Percentiles rank a stretch among this genome's conserved stretches.
These are phyloP conservation scores for Hypseocharis bilobata DNA, from an alignment of 441 rosid species.

Conservation along the genomic window DNA sequence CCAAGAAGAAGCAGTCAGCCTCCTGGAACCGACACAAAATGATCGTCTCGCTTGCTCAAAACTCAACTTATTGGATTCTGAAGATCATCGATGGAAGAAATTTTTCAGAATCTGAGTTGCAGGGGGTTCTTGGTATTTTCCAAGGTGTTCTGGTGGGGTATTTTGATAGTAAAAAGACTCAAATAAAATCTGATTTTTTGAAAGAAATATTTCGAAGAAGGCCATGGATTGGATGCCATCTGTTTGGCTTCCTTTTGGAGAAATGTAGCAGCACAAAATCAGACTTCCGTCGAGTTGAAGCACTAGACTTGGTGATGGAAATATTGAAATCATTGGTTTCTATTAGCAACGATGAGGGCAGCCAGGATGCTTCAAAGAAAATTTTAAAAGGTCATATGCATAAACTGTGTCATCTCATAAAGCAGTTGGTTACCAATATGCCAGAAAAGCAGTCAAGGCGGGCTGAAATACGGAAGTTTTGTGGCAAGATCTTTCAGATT, in stretches of 20 bases:
- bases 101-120: slow-evolving; percentile 45
- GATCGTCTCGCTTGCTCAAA: slow-evolving; percentile 55
- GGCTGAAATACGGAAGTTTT: slow-evolving; percentile 65
- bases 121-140: slow-evolving; percentile 45
- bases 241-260: slow-evolving; percentile 55
- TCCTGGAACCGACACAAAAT: slow-evolving; percentile 62
- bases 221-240: slow-evolving; percentile 59
- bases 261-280: slow-evolving; percentile 50
- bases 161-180: slow-evolving; percentile 65
- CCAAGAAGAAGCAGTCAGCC: slow-evolving; percentile 67
- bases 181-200: slow-evolving; percentile 60
- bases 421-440: slow-evolving; percentile 49
- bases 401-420: slow-evolving; percentile 43
- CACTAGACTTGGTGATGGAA: slow-evolving; percentile 65
- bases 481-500: slow-evolving; percentile 52
- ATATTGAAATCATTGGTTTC: slow-evolving; percentile 51
- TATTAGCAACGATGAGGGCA: slow-evolving; percentile 29
- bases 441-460: slow-evolving; percentile 64
- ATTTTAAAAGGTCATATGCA: slow-evolving; percentile 40
- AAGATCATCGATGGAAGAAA: slow-evolving; percentile 62
- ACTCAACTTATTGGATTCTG: slow-evolving; percentile 70
- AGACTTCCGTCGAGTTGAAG: slow-evolving; percentile 65
- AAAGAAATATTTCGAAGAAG: slow-evolving; percentile 69
- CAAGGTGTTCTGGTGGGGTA: slow-evolving; percentile 40
- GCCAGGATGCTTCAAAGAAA: slow-evolving; percentile 39